phyloP scores from a whole-genome alignment of 2,329 filamentous ascomycete genomes.

The Rosellinia necatrix region DNA sequence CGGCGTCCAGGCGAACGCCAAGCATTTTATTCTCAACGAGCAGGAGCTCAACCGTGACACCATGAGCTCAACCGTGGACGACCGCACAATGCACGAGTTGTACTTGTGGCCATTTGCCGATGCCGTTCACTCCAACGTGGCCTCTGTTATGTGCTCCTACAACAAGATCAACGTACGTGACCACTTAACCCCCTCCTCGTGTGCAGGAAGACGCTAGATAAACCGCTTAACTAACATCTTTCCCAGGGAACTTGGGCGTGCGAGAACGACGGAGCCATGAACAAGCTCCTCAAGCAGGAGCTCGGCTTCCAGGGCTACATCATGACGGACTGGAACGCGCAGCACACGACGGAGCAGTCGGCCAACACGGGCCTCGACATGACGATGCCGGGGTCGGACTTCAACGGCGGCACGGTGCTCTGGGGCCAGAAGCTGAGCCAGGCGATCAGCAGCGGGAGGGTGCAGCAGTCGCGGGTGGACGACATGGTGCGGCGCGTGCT shows the following conservation, averaged over 20 bases:
- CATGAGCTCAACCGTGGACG: slow-evolving; percentile 62
- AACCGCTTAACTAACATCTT: background rate
- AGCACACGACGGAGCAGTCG: slow-evolving; percentile 70
- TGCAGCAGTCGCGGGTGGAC: slow-evolving; percentile 64
- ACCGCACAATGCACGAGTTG: slow-evolving; percentile 70
- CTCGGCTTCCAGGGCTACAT: slow-evolving; percentile 72
- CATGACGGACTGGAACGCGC: slow-evolving; percentile 73
- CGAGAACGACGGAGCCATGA: slow-evolving; percentile 64
- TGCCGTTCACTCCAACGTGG: slow-evolving; percentile 67
- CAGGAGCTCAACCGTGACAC: slow-evolving; percentile 65
- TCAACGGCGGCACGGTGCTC: slow-evolving; percentile 55
- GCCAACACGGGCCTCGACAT: slow-evolving; percentile 76
- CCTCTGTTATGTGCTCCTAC: slow-evolving; percentile 74
- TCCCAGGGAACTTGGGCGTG: slow-evolving; percentile 63
- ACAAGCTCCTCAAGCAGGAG: slow-evolving; percentile 69
- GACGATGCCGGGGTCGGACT: slow-evolving; percentile 76
- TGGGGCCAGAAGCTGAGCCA: slow-evolving; percentile 60
- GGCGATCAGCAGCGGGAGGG: slow-evolving; percentile 61
- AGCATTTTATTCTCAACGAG: slow-evolving; percentile 71
- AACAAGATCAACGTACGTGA: slow-evolving; percentile 65
- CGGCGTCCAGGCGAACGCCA: slow-evolving; percentile 57
- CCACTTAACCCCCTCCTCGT: background rate
- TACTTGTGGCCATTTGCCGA: slow-evolving; percentile 73
- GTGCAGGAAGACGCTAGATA: background rate
- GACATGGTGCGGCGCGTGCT: slow-evolving; percentile 71